A percentile compares a stretch with the other conserved stretches of the same genome.
phyloP scores from a whole-genome alignment of 202 grass and related monocot genomes.

The Panicum hallii region DNA sequence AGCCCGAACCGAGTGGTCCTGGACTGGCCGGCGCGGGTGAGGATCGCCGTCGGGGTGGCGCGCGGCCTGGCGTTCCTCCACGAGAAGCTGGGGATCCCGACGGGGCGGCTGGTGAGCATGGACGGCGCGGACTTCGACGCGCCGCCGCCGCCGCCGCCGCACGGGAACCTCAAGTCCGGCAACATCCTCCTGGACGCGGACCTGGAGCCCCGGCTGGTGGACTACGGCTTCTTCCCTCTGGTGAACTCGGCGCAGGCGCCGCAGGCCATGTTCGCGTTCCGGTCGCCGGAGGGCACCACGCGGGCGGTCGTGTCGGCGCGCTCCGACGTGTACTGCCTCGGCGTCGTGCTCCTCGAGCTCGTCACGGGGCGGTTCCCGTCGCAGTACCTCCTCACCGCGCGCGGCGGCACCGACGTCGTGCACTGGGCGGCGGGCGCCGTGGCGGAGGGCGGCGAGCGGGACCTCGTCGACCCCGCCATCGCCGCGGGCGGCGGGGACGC shows the following conservation, averaged over 20 bases:
- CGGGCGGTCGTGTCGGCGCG: conserved; percentile 45
- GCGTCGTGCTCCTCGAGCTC: conserved; percentile 71
- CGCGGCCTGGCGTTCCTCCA: conserved; percentile 68
- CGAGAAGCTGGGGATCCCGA: conserved; percentile 44
- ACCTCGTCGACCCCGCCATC: conserved; percentile 45
- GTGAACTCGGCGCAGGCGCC: conserved; percentile 55
- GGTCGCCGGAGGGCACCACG: conserved; percentile 54
- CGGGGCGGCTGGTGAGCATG: conserved; percentile 51
- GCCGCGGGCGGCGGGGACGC: not conserved
- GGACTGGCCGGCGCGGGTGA: conserved; percentile 58
- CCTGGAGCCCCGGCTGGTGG: conserved; percentile 58
- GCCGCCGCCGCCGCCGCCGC: conserved; percentile 53
- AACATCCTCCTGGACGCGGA: conserved; percentile 66
- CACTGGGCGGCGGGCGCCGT: conserved; percentile 58
- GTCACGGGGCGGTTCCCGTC: conserved; percentile 71
- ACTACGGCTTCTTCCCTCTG: conserved; percentile 65
- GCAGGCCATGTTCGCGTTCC: conserved; percentile 68
- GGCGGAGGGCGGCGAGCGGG: conserved; percentile 48
- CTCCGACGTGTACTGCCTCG: conserved; percentile 85
- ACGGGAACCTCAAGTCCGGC: conserved; percentile 80
- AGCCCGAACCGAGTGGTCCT: conserved; percentile 45
- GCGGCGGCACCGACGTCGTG: conserved; percentile 72
- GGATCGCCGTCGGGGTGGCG: conserved; percentile 55
- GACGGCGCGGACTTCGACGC: conserved; percentile 55
- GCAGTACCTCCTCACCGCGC: conserved; percentile 64